Evolutionary conservation across 1,139 yeast species (phyloP).

Genomic region (Trichomonascaceae sp.): DNA sequence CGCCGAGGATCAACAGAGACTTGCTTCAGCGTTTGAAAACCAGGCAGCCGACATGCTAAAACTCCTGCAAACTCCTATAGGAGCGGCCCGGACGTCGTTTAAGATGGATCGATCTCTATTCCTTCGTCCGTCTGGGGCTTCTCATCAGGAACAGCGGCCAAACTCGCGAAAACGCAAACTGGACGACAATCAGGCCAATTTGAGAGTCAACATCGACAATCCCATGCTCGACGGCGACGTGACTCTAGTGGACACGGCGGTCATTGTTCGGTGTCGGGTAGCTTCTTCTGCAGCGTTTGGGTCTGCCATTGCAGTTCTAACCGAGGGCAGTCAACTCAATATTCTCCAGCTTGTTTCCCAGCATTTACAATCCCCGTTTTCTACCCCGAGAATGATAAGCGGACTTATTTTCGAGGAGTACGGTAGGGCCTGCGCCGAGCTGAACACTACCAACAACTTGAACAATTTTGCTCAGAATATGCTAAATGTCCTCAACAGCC

Average conservation of each 20-base stretch:
- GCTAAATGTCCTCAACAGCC: constrained; percentile 29
- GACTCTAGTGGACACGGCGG: constrained; percentile 65
- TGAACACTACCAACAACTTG: constrained; percentile 5
- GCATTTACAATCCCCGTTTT: constrained; percentile 46
- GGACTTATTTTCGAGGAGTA: constrained; percentile 65
- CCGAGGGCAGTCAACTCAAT: constrained; percentile 21
- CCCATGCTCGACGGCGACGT: constrained; percentile 91
- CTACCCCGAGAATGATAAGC: constrained; percentile 68
- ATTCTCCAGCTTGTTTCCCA: constrained; percentile 20
- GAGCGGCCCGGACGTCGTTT: constrained; percentile 80
- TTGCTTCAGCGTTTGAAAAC: constrained; percentile 17
- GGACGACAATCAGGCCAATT: constrained; percentile 8
- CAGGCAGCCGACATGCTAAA: constrained; percentile 42
- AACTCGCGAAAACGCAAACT: constrained; percentile 6
- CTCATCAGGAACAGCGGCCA: constrained; percentile 21
- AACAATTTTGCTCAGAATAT: constrained; percentile 21
- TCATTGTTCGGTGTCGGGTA: constrained; percentile 61
- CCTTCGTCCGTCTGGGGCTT: constrained; percentile 67
- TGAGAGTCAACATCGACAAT: constrained; percentile 67
- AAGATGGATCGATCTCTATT: constrained; percentile 65
- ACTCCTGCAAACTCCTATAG: constrained; percentile 84
- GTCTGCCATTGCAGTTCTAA: constrained; percentile 43
- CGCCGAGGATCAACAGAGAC: constrained; percentile 8
- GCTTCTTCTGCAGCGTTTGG: constrained; percentile 74
- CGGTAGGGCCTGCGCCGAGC: constrained; percentile 29